These are phyloP conservation scores for Cyberlindnera lachancei DNA, from an alignment of 805 yeast genomes.

Conservation along the genomic window DNA sequence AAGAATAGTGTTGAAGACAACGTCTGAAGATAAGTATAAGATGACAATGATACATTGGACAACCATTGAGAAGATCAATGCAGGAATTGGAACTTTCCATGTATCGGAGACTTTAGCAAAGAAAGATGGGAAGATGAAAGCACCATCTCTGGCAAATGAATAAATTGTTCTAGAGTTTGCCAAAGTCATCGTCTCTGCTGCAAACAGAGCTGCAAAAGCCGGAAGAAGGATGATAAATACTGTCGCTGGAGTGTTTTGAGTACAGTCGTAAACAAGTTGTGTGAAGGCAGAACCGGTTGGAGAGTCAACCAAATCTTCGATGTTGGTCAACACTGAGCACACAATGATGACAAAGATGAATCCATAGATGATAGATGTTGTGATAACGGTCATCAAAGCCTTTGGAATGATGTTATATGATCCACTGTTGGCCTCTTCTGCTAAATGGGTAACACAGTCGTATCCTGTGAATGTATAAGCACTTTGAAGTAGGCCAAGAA, in stretches of 20 bases:
- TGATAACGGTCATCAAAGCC: conserved; percentile 26
- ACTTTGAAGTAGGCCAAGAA: conserved; percentile 21
- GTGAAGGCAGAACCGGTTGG: conserved; percentile 21
- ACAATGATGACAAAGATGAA: conserved; percentile 27
- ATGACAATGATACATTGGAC: conserved; percentile 23
- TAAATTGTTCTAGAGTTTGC: conserved; percentile 27
- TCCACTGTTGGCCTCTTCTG: conserved; percentile 26
- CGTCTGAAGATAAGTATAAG: conserved; percentile 24
- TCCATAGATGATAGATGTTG: conserved; percentile 23
- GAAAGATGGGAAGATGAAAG: conserved; percentile 25
- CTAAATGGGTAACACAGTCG: conserved; percentile 29
- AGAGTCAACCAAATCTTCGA: conserved; percentile 13
- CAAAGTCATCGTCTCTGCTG: conserved; percentile 24
- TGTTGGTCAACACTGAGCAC: conserved; percentile 22
- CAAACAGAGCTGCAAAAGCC: conserved; percentile 18
- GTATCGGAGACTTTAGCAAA: conserved; percentile 21
- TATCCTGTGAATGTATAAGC: conserved; percentile 26
- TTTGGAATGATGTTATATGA: conserved; percentile 25
- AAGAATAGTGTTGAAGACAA: conserved; percentile 27
- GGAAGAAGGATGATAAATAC: conserved; percentile 20
- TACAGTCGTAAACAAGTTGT: conserved; percentile 19
- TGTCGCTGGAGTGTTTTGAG: conserved; percentile 24
- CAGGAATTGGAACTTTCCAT: conserved; percentile 25
- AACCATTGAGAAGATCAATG: conserved; percentile 20
- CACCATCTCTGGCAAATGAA: conserved; percentile 30